These are phyloP conservation scores for Globisporangium nunn DNA, from an alignment of 352 stramenopile genomes.

Conservation along the genomic window DNA sequence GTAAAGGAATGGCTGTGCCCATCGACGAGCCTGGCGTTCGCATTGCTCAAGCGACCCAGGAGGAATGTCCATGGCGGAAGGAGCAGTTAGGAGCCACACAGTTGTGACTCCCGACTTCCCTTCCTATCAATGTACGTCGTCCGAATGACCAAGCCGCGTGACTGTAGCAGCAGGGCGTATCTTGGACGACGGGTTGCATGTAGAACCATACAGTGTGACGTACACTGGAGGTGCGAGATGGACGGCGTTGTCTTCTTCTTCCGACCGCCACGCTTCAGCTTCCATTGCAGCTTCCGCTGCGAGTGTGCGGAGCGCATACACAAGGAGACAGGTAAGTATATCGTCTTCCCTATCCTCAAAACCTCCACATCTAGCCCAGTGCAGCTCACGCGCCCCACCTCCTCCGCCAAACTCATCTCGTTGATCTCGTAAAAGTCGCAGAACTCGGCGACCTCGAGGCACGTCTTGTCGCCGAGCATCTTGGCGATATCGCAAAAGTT, in stretches of 20 bases:
- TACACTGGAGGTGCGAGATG: constrained; percentile 61
- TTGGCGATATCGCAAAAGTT: constrained; percentile 77
- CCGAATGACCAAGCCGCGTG: constrained; percentile 34
- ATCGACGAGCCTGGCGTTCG: constrained; percentile 14
- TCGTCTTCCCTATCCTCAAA: too few species aligned
- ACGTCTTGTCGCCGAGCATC: constrained; percentile 59
- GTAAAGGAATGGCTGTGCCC: constrained; percentile 5
- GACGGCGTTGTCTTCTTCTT: constrained; percentile 62
- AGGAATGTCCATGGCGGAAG: constrained; percentile 16
- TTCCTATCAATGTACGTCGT: constrained; percentile 36
- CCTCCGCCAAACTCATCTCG: constrained; percentile 34
- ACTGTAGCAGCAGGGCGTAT: constrained; percentile 47
- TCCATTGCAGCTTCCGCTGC: constrained; percentile 16
- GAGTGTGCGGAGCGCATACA: background rate
- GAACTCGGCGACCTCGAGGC: constrained; percentile 64
- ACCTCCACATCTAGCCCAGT: background rate
- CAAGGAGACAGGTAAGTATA: background rate
- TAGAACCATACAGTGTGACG: constrained; percentile 16
- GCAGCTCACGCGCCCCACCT: constrained; percentile 18
- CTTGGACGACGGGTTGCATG: constrained; percentile 32
- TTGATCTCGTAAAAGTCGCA: constrained; percentile 67
- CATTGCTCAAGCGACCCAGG: constrained; percentile 17
- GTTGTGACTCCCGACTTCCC: background rate
- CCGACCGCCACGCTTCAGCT: constrained; percentile 20
- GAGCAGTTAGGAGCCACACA: background rate